Evolutionary conservation across 345 rosid species (phyloP).

Genomic region (Dipteronia sinensis): DNA sequence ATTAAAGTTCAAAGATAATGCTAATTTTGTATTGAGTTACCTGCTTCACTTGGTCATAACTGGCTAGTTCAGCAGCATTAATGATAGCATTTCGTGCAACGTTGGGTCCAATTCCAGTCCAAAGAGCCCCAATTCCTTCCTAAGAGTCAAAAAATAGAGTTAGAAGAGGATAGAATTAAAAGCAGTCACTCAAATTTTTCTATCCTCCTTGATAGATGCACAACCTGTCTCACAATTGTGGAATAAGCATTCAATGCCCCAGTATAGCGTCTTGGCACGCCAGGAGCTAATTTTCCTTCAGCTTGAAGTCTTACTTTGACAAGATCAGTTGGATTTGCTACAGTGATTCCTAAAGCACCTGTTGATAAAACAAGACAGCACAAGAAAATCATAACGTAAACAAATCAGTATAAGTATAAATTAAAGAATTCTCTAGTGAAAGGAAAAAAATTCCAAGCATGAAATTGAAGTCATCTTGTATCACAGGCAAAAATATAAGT

Average conservation of each 20-base stretch:
- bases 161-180: constrained; percentile 18
- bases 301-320: constrained; percentile 99
- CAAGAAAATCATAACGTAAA: background rate
- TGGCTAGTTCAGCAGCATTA: constrained; percentile 97
- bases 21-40: constrained; percentile 31
- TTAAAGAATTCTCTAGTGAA: background rate
- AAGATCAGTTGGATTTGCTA: constrained; percentile 99
- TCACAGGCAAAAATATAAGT: background rate
- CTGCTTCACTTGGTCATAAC: constrained; percentile 98
- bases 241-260: constrained; percentile 96
- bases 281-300: constrained; percentile 94
- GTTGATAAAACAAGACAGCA: constrained; percentile 25
- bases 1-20: constrained; percentile 12
- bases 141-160: constrained; percentile 34
- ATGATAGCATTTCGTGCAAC: constrained; percentile 92
- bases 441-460: background rate
- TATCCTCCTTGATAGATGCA: constrained; percentile 21
- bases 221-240: constrained; percentile 89
- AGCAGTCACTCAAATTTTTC: constrained; percentile 12
- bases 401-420: background rate
- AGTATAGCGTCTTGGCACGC: constrained; percentile 91
- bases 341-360: constrained; percentile 86
- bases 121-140: constrained; percentile 94
- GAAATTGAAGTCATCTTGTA: background rate
- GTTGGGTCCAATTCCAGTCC: constrained; percentile 98